These are phyloP conservation scores for Colletotrichum euphorbiae DNA, from an alignment of 2,329 filamentous ascomycete genomes.

Conservation along the genomic window DNA sequence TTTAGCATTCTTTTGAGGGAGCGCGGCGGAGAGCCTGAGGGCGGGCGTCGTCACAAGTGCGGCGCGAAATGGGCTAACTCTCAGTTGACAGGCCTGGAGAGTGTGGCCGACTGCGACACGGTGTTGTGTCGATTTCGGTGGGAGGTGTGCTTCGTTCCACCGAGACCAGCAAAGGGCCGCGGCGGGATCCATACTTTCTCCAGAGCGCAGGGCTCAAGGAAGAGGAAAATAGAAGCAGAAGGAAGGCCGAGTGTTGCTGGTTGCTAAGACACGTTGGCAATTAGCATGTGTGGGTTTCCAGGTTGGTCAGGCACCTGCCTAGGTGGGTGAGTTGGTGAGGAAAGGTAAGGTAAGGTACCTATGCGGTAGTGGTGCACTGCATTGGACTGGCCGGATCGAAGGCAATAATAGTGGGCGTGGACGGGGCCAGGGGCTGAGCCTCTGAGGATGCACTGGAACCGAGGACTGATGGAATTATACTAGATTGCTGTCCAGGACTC, in stretches of 20 bases:
- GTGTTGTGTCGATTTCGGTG: neutral
- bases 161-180: slow-evolving; percentile 2
- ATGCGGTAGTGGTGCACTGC: neutral
- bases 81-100: slow-evolving; percentile 7
- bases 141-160: neutral
- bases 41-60: slow-evolving; percentile 10
- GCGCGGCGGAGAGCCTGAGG: slow-evolving; percentile 3
- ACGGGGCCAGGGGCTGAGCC: slow-evolving; percentile 26
- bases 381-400: neutral
- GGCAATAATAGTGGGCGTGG: neutral
- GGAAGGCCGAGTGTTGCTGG: slow-evolving; percentile 2
- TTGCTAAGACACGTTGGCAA: too few relatives aligned
- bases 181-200: neutral
- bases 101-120: slow-evolving; percentile 7
- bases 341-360: too few relatives aligned
- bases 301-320: too few relatives aligned
- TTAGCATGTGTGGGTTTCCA: too few relatives aligned
- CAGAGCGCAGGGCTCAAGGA: neutral
- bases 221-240: slow-evolving; percentile 1
- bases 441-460: slow-evolving; percentile 23
- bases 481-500: neutral
- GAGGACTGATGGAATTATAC: slow-evolving; percentile 21
- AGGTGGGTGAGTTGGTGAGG: too few relatives aligned
- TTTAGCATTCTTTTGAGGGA: neutral
- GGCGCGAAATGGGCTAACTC: neutral